Percentiles rank a stretch among this genome's conserved stretches.
Conservation (phyloP, 192 early-diverging fungal species). For the Rhizophlyctis rosea region DNA sequence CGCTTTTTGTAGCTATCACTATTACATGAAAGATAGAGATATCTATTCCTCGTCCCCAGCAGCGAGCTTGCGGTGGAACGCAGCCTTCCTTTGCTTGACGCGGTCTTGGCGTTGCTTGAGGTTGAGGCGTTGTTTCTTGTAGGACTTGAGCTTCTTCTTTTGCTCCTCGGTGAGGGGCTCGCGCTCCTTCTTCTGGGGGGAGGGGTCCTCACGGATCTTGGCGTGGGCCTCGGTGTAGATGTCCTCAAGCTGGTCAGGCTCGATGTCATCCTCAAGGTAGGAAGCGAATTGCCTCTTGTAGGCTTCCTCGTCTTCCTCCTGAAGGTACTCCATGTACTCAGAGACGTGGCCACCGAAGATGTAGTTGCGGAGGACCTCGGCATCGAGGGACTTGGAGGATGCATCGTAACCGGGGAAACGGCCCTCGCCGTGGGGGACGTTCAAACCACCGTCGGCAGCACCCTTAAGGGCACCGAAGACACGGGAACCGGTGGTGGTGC, state of each 20-base stretch:
- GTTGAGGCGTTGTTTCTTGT: conserved; percentile 71
- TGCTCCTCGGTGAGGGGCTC: conserved; percentile 56
- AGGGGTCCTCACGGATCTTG: conserved; percentile 91
- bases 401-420: conserved; percentile 97
- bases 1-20: neutral
- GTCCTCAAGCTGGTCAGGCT: conserved; percentile 89
- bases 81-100: conserved; percentile 86
- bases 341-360: conserved; percentile 98
- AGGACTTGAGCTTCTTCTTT: conserved; percentile 75
- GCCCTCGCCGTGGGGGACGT: conserved; percentile 92
- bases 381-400: conserved; percentile 83
- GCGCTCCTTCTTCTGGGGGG: conserved; percentile 55
- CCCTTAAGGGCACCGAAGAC: conserved; percentile 98
- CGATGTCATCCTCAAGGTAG: conserved; percentile 85
- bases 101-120: conserved; percentile 88
- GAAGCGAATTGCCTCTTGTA: conserved; percentile 94
- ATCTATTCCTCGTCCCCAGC: conserved; percentile 6
- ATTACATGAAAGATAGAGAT: neutral
- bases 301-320: conserved; percentile 98
- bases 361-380: conserved; percentile 90
- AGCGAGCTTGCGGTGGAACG: conserved; percentile 57
- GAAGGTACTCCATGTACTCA: conserved; percentile 96
- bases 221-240: conserved; percentile 91
- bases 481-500: conserved; percentile 96
- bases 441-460: conserved; percentile 97